Evolutionary conservation across 805 yeast species (phyloP), one percentile per base, ranked within the genome.

Genomic region (Wilhelminamyces savonicus): DNA sequence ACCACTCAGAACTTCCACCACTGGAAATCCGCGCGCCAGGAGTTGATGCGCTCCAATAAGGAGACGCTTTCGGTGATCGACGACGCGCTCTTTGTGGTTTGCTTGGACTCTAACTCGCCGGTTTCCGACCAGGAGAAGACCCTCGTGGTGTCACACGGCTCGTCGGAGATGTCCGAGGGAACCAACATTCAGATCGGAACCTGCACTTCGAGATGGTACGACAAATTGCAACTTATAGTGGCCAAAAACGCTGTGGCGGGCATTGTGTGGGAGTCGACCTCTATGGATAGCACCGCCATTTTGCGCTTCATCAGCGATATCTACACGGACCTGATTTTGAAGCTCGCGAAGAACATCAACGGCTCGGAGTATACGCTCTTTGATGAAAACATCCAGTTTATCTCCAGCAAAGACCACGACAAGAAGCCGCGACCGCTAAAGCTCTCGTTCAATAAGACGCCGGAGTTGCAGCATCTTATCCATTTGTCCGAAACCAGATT

Each of bases 161-260:
- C 73, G 7, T 62, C 73, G 1, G 43, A 40, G 21, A 58, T 71
- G 23, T 59, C 67, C 19, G 36, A 41, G 2, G 59, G 60, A 7
- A 55, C 67, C 18, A 73, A 71, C 34, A 53, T 69, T 26, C 80
- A 74, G 49, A 49, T 62, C 14, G 80, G 80, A 16, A 63, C 76
- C 4, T 74, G 80, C 49, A 70, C 76, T 11, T 70, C 73, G 27
- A 54, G 80, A 32, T 74, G 77, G 71, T 74, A 74, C 44, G 80
- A 74, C 46, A 74, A 74, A 41, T 52, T 74, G 31, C 77, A 74
- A 43, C 48, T 74, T 28, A 59, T 74, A 12, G 66, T 74, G 7
- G 70, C 78, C 3, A 56, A 61, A 23, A 74, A 74, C 46, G 66
- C 78, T 0, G 74, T 71, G 14, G 78, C 77, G 2, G 80, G 78